phyloP scores from a whole-genome alignment of 1,139 yeast genomes.

The Lodderomyces beijingensis region DNA sequence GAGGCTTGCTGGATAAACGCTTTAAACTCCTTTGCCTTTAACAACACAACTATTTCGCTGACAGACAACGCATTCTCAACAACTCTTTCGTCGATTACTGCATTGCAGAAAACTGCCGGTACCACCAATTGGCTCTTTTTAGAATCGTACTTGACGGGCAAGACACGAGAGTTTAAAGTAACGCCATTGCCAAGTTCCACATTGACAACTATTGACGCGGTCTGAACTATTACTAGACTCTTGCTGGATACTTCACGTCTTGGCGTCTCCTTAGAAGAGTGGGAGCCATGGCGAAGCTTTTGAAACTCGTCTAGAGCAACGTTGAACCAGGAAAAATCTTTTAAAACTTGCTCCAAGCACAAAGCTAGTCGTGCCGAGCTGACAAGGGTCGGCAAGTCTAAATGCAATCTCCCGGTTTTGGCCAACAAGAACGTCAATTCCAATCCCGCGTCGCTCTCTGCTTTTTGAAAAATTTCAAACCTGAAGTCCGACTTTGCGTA shows the following conservation, averaged over 20 bases:
- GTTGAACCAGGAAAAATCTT: constrained; percentile 9
- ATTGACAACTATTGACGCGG: constrained; percentile 23
- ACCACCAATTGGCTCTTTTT: constrained; percentile 25
- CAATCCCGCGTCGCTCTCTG: constrained; percentile 17
- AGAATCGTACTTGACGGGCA: constrained; percentile 38
- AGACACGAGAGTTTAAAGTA: constrained; percentile 18
- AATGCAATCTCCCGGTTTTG: constrained; percentile 32
- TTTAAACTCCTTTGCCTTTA: constrained; percentile 22
- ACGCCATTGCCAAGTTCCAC: constrained; percentile 11
- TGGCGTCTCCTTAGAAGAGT: constrained; percentile 1
- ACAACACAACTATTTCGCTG: constrained; percentile 17
- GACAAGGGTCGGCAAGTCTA: constrained; percentile 24
- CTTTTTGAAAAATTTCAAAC: constrained; percentile 42
- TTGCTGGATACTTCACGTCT: constrained; percentile 1
- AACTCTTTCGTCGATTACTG: constrained; percentile 7
- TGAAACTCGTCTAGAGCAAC: constrained; percentile 11
- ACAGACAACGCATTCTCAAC: constrained; percentile 17
- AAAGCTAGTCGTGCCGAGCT: constrained; percentile 7
- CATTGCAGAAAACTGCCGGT: constrained; percentile 24
- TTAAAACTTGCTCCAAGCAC: neutral
- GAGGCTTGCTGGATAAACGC: constrained; percentile 18
- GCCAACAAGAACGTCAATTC: constrained; percentile 45
- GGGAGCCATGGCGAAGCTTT: constrained; percentile 1
- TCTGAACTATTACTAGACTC: constrained; percentile 27
- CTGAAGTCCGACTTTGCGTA: constrained; percentile 43